A percentile compares a stretch with the other conserved stretches of the same genome.
Evolutionary conservation across 2,329 filamentous ascomycete species (phyloP).

Genomic region (Cladobotryum mycophilum): DNA sequence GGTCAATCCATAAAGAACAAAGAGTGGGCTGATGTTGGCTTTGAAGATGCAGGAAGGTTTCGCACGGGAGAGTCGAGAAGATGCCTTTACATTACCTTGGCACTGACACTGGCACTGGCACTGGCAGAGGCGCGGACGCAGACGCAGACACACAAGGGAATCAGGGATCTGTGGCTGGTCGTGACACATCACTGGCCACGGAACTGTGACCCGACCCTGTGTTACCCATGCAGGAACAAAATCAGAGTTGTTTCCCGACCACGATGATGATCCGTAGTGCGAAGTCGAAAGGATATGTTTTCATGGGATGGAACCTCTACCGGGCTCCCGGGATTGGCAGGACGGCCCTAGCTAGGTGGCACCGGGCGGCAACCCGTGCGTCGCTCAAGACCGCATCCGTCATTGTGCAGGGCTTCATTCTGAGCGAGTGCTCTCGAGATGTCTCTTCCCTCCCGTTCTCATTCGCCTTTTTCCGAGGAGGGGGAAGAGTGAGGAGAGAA

Average conservation of each 20-base stretch:
- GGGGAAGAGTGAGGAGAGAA: neutral
- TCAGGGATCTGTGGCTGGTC: constrained; percentile 9
- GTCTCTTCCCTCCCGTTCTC: neutral
- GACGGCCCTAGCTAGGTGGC: neutral
- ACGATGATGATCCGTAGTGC: constrained; percentile 1
- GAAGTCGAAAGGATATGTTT: constrained; percentile 6
- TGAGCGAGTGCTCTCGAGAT: neutral
- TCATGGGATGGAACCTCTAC: constrained; percentile 1
- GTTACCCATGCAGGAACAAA: constrained; percentile 16
- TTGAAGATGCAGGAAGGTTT: neutral
- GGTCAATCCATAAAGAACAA: neutral
- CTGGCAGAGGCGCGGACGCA: no score
- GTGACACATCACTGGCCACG: constrained; percentile 10
- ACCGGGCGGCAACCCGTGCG: constrained; percentile 3
- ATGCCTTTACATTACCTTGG: no score
- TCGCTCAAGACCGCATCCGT: constrained; percentile 4
- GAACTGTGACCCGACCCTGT: constrained; percentile 11
- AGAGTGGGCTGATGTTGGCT: neutral
- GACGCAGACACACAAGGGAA: neutral
- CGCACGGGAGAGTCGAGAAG: no score
- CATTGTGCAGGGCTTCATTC: constrained; percentile 3
- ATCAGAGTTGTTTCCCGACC: constrained; percentile 5
- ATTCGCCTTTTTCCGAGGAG: neutral
- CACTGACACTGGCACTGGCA: no score
- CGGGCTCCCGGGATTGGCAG: constrained; percentile 8